Evolutionary conservation across 2,329 filamentous ascomycete genomes (phyloP).

Genomic region (Teratosphaeria zuluensis): DNA sequence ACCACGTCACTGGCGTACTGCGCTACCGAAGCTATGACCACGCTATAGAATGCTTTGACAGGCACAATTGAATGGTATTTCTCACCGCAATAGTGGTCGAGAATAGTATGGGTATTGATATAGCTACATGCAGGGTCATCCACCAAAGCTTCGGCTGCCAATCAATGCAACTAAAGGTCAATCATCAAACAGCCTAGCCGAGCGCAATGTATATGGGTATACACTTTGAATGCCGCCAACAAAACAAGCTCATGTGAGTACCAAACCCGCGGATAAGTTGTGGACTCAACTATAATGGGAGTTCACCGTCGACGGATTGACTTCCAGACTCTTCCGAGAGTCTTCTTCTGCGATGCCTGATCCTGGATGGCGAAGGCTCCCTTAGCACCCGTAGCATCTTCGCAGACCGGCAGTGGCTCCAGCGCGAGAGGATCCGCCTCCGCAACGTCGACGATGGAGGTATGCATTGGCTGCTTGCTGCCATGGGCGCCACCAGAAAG

Average conservation of each 20-base stretch:
- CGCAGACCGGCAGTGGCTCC: slow-evolving; percentile 38
- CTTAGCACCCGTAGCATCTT: slow-evolving; percentile 27
- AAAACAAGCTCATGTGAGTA: background rate
- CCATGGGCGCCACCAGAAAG: slow-evolving; percentile 50
- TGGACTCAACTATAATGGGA: background rate
- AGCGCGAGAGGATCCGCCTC: slow-evolving; percentile 45
- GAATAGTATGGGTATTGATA: background rate
- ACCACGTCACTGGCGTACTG: background rate
- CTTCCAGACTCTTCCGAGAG: slow-evolving; percentile 19
- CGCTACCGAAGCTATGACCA: background rate
- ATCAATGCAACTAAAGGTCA: background rate
- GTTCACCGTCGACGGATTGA: slow-evolving; percentile 11
- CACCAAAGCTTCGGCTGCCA: background rate
- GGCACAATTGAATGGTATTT: too few relatives aligned
- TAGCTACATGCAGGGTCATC: background rate
- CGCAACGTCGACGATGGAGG: slow-evolving; percentile 12
- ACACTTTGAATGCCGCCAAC: background rate
- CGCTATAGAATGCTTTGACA: background rate
- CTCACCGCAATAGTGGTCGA: background rate
- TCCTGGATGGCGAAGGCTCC: slow-evolving; percentile 34
- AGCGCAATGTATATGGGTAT: background rate
- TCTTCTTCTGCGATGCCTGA: slow-evolving; percentile 8
- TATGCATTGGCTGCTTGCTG: slow-evolving; percentile 7
- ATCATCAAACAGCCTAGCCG: background rate
- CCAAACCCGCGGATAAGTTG: background rate